A percentile compares a stretch with the other conserved stretches of the same genome.
Evolutionary conservation across 2,329 filamentous ascomycete genomes (phyloP).

Genomic region (Penicillium sp.): DNA sequence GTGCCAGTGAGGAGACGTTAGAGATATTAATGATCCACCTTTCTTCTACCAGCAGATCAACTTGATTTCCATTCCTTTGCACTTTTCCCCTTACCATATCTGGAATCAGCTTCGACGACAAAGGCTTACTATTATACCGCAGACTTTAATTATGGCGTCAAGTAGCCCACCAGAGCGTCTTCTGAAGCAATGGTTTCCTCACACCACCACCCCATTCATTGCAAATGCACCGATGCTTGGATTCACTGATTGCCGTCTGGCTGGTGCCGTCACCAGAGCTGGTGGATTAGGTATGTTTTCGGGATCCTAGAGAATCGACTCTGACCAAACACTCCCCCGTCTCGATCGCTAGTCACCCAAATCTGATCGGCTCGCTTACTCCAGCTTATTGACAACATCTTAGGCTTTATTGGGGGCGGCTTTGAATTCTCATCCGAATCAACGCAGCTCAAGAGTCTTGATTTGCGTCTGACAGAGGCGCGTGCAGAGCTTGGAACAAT

Average conservation of each 20-base stretch:
- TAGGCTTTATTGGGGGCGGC: slow-evolving; percentile 29
- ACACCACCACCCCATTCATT: slow-evolving; percentile 25
- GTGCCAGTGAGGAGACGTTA: too few relatives aligned
- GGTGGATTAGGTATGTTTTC: slow-evolving; percentile 24
- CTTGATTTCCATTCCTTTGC: too few relatives aligned
- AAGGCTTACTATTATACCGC: too few relatives aligned
- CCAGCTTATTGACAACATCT: not conserved
- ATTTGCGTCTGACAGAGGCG: slow-evolving; percentile 17
- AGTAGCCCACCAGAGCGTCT: not conserved
- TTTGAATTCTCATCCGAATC: slow-evolving; percentile 25
- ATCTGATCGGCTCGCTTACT: not conserved
- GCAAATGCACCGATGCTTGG: slow-evolving; percentile 32
- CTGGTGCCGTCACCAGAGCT: slow-evolving; percentile 23
- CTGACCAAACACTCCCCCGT: not conserved
- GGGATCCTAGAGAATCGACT: not conserved
- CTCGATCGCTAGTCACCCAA: not conserved
- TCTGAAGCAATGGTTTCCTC: slow-evolving; percentile 24
- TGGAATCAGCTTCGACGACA: not conserved
- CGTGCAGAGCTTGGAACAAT: slow-evolving; percentile 11
- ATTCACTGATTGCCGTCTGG: slow-evolving; percentile 22
- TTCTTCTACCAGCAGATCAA: too few relatives aligned
- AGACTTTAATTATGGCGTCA: not conserved
- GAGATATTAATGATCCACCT: too few relatives aligned
- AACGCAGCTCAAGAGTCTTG: slow-evolving; percentile 21
- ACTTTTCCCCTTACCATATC: too few relatives aligned